Conservation (phyloP, 805 yeast genomes). For the Maudiozyma barnettii region DNA sequence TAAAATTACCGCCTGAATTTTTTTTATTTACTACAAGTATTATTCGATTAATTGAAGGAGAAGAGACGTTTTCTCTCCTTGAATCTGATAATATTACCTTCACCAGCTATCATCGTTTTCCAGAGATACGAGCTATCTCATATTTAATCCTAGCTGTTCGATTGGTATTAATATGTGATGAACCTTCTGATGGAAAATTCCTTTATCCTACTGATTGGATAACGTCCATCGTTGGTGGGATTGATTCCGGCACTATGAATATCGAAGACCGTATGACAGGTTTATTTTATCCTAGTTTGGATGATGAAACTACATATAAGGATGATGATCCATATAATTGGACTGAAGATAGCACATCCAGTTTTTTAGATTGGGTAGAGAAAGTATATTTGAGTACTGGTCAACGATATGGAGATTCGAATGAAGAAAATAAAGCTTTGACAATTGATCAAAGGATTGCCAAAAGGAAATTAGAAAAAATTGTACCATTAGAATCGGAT, state of each 20-base stretch:
- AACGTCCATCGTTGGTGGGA: background rate
- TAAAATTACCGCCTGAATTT: slow-evolving; percentile 21
- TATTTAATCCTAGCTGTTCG: slow-evolving; percentile 17
- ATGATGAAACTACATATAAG: background rate
- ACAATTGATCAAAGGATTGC: slow-evolving; percentile 26
- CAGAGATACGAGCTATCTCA: slow-evolving; percentile 18
- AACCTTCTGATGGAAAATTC: slow-evolving; percentile 5
- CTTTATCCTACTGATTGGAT: slow-evolving; percentile 10
- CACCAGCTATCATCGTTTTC: slow-evolving; percentile 7
- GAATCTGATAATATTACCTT: slow-evolving; percentile 7
- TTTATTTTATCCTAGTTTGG: slow-evolving; percentile 1
- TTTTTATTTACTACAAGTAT: slow-evolving; percentile 13
- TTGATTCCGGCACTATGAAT: background rate
- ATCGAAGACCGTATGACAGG: slow-evolving; percentile 4
- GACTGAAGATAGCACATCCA: slow-evolving; percentile 13
- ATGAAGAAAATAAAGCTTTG: slow-evolving; percentile 4
- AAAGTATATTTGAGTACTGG: slow-evolving; percentile 10
- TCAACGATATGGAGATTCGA: slow-evolving; percentile 3
- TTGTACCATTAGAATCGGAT: slow-evolving; percentile 17
- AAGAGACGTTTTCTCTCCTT: slow-evolving; percentile 7
- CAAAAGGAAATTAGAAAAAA: slow-evolving; percentile 19
- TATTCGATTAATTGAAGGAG: slow-evolving; percentile 7
- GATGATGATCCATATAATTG: slow-evolving; percentile 11
- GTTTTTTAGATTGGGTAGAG: slow-evolving; percentile 26
- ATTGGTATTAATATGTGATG: slow-evolving; percentile 15